Conservation (phyloP, 495 filamentous ascomycete species). For the Aspergillus asperescens region DNA sequence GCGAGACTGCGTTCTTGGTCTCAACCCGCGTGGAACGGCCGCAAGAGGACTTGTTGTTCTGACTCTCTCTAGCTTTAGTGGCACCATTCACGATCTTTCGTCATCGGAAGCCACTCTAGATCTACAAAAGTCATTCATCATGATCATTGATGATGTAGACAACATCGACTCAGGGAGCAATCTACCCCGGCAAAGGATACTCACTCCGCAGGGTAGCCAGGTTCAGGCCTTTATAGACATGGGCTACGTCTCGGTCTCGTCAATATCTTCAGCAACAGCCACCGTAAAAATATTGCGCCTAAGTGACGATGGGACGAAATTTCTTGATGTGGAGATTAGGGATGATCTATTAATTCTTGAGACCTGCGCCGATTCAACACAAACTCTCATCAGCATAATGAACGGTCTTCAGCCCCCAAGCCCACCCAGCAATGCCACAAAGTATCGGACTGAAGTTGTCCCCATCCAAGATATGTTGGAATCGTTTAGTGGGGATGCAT, state of each 20-base stretch:
- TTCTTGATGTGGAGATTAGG: conserved; percentile 71
- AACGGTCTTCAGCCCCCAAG: conserved; percentile 79
- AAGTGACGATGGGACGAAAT: conserved; percentile 51
- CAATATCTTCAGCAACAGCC: conserved; percentile 72
- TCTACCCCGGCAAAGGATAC: conserved; percentile 41
- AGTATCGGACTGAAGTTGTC: conserved; percentile 83
- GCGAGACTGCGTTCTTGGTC: conserved; percentile 71
- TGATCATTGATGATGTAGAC: conserved; percentile 73
- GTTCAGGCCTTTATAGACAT: conserved; percentile 57
- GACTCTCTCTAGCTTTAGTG: conserved; percentile 64
- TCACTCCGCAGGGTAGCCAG: conserved; percentile 52
- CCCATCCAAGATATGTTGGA: conserved; percentile 83
- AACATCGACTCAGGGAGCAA: conserved; percentile 45
- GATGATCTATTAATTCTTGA: conserved; percentile 88
- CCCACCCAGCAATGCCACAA: conserved; percentile 69
- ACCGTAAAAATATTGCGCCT: conserved; percentile 51
- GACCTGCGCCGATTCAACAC: conserved; percentile 94
- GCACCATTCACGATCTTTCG: conserved; percentile 54
- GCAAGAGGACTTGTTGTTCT: conserved; percentile 74
- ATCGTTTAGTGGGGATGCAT: conserved; percentile 81
- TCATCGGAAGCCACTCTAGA: conserved; percentile 57
- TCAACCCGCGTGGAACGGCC: conserved; percentile 73
- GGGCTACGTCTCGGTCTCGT: conserved; percentile 81
- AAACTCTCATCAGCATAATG: conserved; percentile 76
- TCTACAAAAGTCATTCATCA: conserved; percentile 71